A percentile compares a stretch with the other conserved stretches of the same genome.
phyloP scores from a whole-genome alignment of 2,329 filamentous ascomycete species.

The Calonectria pseudoreteaudii region DNA sequence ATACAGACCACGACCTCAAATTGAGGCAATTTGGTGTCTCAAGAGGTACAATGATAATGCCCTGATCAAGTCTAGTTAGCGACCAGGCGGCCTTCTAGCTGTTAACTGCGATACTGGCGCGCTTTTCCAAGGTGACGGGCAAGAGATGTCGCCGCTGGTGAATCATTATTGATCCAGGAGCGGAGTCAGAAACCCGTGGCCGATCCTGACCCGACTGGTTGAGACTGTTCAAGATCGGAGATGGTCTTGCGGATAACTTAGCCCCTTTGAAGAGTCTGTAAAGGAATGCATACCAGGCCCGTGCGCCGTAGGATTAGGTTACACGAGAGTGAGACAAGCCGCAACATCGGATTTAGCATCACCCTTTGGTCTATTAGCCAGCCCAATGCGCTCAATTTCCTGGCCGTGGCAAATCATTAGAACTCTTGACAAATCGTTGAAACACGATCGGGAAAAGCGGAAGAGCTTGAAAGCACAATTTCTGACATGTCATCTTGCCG shows the following conservation, averaged over 20 bases:
- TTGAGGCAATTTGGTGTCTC: neutral
- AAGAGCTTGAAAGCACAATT: neutral
- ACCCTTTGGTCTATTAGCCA: neutral
- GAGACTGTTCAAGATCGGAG: neutral
- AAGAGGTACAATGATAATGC: neutral
- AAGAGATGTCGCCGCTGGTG: neutral
- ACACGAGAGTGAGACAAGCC: neutral
- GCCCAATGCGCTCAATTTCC: neutral
- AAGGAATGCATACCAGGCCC: neutral
- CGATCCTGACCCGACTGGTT: neutral
- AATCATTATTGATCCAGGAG: neutral
- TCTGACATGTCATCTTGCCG: neutral
- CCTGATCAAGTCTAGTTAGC: neutral
- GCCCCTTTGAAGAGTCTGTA: neutral
- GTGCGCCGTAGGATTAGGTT: neutral
- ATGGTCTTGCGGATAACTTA: neutral
- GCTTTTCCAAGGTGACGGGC: too few species aligned
- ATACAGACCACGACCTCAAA: neutral
- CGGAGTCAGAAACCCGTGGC: neutral
- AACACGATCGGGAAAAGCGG: neutral
- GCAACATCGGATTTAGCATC: constrained; percentile 4
- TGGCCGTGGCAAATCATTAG: neutral
- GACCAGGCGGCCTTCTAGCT: neutral
- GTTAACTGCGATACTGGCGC: neutral
- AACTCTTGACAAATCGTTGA: neutral